phyloP scores from a whole-genome alignment of 768 basidiomycete species.

The Cystoderma amianthinum region DNA sequence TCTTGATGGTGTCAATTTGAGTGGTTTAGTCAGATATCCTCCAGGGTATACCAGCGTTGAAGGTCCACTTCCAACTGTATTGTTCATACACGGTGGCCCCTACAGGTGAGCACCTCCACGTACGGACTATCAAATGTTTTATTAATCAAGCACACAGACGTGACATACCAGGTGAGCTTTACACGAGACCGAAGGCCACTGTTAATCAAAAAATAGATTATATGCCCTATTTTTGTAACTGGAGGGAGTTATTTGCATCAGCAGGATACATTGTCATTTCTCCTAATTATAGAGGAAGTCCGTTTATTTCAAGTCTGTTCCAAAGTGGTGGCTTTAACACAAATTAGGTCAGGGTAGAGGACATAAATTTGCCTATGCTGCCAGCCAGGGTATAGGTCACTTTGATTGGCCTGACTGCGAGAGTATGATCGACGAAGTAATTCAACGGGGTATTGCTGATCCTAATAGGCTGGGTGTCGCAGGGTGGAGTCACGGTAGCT shows the following conservation, averaged over 20 bases:
- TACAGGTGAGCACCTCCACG: slow-evolving; percentile 14
- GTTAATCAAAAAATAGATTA: slow-evolving; percentile 16
- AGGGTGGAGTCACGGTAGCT: slow-evolving; percentile 28
- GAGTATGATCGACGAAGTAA: slow-evolving; percentile 27
- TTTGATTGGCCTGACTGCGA: slow-evolving; percentile 27
- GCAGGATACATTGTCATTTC: slow-evolving; percentile 27
- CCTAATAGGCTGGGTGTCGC: slow-evolving; percentile 20
- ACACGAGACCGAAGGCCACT: neutral
- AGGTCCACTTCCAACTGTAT: slow-evolving; percentile 16
- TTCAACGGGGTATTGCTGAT: slow-evolving; percentile 23
- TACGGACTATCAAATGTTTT: neutral
- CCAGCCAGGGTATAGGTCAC: slow-evolving; percentile 20
- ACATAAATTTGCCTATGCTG: slow-evolving; percentile 21
- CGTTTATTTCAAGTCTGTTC: slow-evolving; percentile 5
- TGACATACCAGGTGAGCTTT: slow-evolving; percentile 17
- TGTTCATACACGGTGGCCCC: slow-evolving; percentile 27
- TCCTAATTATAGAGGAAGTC: slow-evolving; percentile 28
- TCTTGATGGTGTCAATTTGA: slow-evolving; percentile 19
- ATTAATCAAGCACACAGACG: slow-evolving; percentile 11
- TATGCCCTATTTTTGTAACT: slow-evolving; percentile 31
- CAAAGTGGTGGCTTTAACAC: neutral
- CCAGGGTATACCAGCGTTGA: slow-evolving; percentile 13
- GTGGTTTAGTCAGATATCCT: slow-evolving; percentile 24
- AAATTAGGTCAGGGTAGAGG: slow-evolving; percentile 23
- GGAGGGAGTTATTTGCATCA: slow-evolving; percentile 25